Evolutionary conservation across 352 stramenopile genomes (phyloP), one percentile per base, ranked within the genome.

Genomic region (Thalassiosira livingstoniorum): DNA sequence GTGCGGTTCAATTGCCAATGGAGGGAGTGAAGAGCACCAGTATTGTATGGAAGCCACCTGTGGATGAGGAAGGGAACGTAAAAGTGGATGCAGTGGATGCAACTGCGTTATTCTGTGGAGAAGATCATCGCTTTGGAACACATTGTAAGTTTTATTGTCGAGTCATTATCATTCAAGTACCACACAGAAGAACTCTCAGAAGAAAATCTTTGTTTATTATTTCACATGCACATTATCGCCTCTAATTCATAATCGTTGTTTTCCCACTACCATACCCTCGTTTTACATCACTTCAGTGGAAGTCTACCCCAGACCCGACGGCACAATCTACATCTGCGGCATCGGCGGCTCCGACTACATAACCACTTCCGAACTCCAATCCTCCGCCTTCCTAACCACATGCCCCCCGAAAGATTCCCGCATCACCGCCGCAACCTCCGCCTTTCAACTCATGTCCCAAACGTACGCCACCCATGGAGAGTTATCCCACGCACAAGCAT

Each of bases 251-350:
- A n/a, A n/a, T n/a, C n/a, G n/a, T n/a, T n/a, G n/a, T n/a, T n/a
- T n/a, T n/a, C n/a, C n/a, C n/a, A n/a, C n/a, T n/a, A n/a, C n/a
- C n/a, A n/a, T n/a, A n/a, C 18, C n/a, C 2, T 43, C 31, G n/a
- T 35, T 37, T 23, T 23, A n/a, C 29, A 23, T 66, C 2, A 54
- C 25, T 62, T 45, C 55, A 92, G 73, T 94, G 73, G 91, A 95
- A 81, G 82, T 96, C 60, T 99, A 94, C 93, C 95, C 95, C 21
- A 83, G 95, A 43, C 93, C 94, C 13, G 93, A 97, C 68, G 87
- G 86, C 31, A 86, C 78, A 27, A 90, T 97, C 34, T 98, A 97
- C 78, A 92, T 97, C 74, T 98, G 95, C 79, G 95, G 95, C 23
- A 94, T 95, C 61, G 93, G 93, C 43, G 93, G 92, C 10, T 90